These are phyloP conservation scores for Penicillium sp. DNA, from an alignment of 2,329 filamentous ascomycete genomes.

Conservation along the genomic window DNA sequence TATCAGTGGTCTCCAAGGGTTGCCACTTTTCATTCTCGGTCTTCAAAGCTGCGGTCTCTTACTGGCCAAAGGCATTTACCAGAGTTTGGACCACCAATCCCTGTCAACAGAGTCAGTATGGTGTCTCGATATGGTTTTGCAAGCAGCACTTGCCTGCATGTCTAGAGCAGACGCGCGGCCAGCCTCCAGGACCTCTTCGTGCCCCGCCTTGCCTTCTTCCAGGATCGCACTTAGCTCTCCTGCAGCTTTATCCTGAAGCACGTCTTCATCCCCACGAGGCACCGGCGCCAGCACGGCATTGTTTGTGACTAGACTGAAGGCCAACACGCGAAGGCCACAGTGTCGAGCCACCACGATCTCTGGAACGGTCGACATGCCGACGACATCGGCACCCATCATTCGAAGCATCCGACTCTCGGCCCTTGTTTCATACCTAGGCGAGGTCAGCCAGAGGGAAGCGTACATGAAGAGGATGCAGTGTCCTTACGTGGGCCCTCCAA, in stretches of 20 bases:
- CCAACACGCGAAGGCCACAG: slow-evolving; percentile 61
- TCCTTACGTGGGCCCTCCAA: slow-evolving; percentile 59
- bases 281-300: slow-evolving; percentile 60
- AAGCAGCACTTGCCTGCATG: slow-evolving; percentile 54
- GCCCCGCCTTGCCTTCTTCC: slow-evolving; percentile 60
- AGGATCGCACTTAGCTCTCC: slow-evolving; percentile 56
- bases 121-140: background rate
- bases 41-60: slow-evolving; percentile 1
- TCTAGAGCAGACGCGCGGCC: slow-evolving; percentile 59
- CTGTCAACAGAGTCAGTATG: slow-evolving; percentile 28
- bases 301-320: slow-evolving; percentile 66
- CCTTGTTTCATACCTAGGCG: slow-evolving; percentile 59
- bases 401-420: slow-evolving; percentile 64
- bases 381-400: slow-evolving; percentile 63
- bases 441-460: slow-evolving; percentile 13
- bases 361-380: slow-evolving; percentile 69
- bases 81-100: slow-evolving; percentile 37
- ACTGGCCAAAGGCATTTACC: slow-evolving; percentile 27
- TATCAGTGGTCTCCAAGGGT: background rate
- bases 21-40: background rate
- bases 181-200: slow-evolving; percentile 64
- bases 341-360: slow-evolving; percentile 67
- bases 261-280: slow-evolving; percentile 56
- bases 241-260: slow-evolving; percentile 51
- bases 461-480: background rate